These are phyloP conservation scores for Panicum virgatum DNA, from an alignment of 202 grass and related monocot species.

Conservation along the genomic window DNA sequence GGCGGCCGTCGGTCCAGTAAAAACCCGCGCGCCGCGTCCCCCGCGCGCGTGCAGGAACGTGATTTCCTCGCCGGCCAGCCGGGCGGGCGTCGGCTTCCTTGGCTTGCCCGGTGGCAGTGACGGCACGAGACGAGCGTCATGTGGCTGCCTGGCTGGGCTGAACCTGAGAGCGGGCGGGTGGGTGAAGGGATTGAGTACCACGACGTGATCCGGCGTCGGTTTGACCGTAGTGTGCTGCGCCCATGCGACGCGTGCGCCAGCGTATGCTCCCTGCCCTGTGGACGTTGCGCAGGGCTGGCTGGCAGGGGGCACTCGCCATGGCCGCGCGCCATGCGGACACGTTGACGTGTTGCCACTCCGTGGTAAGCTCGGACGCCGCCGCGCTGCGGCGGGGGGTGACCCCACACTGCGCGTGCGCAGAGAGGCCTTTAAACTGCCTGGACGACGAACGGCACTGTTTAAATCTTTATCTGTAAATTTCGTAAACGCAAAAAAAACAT, in stretches of 20 bases:
- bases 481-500: too few relatives aligned
- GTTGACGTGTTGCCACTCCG: background rate
- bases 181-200: conserved; percentile 18
- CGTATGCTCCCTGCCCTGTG: too few relatives aligned
- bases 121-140: background rate
- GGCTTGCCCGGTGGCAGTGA: background rate
- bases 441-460: too few relatives aligned
- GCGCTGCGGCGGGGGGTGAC: background rate
- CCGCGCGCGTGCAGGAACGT: background rate
- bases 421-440: conserved; percentile 13
- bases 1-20: background rate
- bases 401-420: background rate
- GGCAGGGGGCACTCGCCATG: background rate
- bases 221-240: background rate
- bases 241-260: background rate
- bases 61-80: background rate
- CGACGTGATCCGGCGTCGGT: conserved; percentile 20
- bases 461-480: too few relatives aligned
- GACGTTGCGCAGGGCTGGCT: background rate
- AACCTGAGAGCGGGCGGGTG: background rate
- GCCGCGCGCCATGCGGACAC: background rate
- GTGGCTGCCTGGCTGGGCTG: background rate
- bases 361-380: background rate
- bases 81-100: background rate
- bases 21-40: background rate